These are phyloP conservation scores for Podospora pseudopauciseta DNA, from an alignment of 495 filamentous ascomycete genomes.

Conservation along the genomic window DNA sequence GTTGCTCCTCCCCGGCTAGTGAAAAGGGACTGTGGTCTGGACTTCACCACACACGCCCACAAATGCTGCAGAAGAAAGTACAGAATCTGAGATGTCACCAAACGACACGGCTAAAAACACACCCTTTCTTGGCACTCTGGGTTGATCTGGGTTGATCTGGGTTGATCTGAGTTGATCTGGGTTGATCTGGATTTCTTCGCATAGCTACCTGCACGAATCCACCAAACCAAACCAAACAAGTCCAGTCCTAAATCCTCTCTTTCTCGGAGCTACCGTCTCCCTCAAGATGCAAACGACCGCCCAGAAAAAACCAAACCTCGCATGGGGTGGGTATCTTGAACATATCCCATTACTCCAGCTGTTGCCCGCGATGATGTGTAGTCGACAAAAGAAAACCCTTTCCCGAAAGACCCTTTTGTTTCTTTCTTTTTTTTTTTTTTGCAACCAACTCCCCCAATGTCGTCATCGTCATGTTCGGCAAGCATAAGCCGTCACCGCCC, in stretches of 20 bases:
- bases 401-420: neutral
- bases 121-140: neutral
- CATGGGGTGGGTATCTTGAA: neutral
- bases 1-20: too few species aligned
- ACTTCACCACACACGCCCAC: neutral
- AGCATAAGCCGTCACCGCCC: slow-evolving; percentile 28
- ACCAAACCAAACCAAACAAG: neutral
- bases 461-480: slow-evolving; percentile 14
- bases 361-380: neutral
- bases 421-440: neutral
- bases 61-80: neutral
- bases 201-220: neutral
- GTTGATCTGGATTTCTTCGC: neutral
- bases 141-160: neutral
- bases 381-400: neutral
- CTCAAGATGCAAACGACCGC: neutral
- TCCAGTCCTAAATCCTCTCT: too few species aligned
- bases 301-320: neutral
- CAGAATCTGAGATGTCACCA: neutral
- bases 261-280: neutral
- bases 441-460: neutral
- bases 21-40: neutral
- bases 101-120: neutral
- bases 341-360: neutral
- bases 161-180: neutral